Evolutionary conservation across 176 grass and related monocot species (phyloP).

Genomic region (Bolboschoenus planiculmis): DNA sequence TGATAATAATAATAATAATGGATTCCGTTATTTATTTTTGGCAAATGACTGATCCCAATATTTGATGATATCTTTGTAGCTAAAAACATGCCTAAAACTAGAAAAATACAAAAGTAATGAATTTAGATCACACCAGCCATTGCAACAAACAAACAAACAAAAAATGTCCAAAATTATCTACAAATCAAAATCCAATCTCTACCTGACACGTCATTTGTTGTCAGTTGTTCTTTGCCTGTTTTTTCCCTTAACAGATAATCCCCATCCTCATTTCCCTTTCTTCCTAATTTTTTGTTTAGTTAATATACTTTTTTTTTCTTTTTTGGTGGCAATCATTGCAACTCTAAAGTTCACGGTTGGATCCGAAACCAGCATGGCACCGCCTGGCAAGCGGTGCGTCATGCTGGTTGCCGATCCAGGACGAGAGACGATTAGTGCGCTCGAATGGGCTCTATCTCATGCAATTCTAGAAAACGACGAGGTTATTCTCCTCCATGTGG

Average conservation of each 20-base stretch:
- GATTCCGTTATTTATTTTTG: neutral
- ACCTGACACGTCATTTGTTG: conserved; percentile 3
- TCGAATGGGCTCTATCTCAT: conserved; percentile 84
- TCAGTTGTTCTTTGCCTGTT: neutral
- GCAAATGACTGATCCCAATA: neutral
- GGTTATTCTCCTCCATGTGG: conserved; percentile 75
- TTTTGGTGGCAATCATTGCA: neutral
- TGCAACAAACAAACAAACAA: conserved; percentile 12
- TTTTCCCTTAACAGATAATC: neutral
- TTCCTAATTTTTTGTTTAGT: neutral
- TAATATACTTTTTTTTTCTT: neutral
- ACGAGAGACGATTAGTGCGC: conserved; percentile 54
- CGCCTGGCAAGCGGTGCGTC: conserved; percentile 42
- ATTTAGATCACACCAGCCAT: neutral
- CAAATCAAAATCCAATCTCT: conserved; percentile 4
- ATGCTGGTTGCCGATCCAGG: conserved; percentile 68
- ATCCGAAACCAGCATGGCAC: neutral
- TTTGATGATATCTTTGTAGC: neutral
- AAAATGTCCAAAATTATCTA: conserved; percentile 29
- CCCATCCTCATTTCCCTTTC: neutral
- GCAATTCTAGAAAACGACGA: conserved; percentile 57
- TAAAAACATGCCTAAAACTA: neutral
- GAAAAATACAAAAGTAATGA: neutral
- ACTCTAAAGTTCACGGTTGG: conserved; percentile 10
- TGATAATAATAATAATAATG: neutral